Percentiles rank a stretch among this genome's conserved stretches.
Evolutionary conservation across 805 yeast species (phyloP).

Genomic region (Wickerhamiella domercqiae): DNA sequence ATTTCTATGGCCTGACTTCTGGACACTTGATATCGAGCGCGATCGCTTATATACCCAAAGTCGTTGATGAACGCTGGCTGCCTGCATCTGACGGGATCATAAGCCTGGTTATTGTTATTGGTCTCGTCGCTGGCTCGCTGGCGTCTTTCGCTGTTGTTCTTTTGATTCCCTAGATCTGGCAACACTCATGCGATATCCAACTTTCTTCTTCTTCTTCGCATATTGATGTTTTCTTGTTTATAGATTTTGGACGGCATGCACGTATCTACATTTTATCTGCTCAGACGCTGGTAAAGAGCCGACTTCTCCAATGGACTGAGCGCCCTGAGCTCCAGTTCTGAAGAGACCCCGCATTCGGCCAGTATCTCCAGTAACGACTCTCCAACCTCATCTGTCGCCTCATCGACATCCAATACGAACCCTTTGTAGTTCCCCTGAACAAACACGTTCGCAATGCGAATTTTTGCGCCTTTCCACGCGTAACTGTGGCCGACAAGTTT

Average conservation of each 20-base stretch:
- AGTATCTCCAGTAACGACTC: constrained; percentile 7
- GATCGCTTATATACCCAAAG: constrained; percentile 58
- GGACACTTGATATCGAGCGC: constrained; percentile 74
- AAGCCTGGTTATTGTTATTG: constrained; percentile 59
- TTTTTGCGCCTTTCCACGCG: constrained; percentile 34
- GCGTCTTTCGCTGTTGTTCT: constrained; percentile 46
- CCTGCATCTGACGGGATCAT: constrained; percentile 94
- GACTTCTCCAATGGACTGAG: not conserved
- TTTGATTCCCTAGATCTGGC: not conserved
- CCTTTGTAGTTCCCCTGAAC: constrained; percentile 65
- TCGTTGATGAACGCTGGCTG: constrained; percentile 48
- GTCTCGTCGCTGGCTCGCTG: constrained; percentile 66
- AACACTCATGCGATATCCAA: not conserved
- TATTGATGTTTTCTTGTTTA: too few species aligned
- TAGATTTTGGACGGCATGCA: too few species aligned
- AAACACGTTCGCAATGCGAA: constrained; percentile 56
- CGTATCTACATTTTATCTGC: not conserved
- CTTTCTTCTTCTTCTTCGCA: too few species aligned
- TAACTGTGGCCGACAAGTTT: constrained; percentile 64
- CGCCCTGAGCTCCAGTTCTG: not conserved
- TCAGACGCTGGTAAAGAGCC: not conserved
- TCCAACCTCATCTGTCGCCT: constrained; percentile 12
- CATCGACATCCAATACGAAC: constrained; percentile 40
- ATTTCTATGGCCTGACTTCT: constrained; percentile 69
- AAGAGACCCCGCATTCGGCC: constrained; percentile 1